Evolutionary conservation across 192 early-diverging fungal species (phyloP).

Genomic region (Mycoemilia scoparia): DNA sequence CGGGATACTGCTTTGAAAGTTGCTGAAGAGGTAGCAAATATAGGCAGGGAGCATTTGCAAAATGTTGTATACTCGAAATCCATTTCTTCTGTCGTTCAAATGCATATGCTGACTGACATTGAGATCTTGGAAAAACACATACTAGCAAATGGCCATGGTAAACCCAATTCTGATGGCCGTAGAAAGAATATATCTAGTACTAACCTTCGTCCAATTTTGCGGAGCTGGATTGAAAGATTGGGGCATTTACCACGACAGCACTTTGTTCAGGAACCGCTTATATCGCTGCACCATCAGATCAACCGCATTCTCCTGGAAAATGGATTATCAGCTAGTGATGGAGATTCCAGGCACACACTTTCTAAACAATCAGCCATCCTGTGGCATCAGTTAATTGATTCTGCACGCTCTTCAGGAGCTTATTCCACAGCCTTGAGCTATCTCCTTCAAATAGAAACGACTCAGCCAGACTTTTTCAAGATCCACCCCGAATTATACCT

Average conservation of each 20-base stretch:
- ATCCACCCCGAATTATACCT: too few relatives aligned
- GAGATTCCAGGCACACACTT: conserved; percentile 3
- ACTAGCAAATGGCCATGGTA: neutral
- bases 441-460: conserved; percentile 16
- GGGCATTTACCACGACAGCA: conserved; percentile 13
- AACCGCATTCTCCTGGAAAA: conserved; percentile 10
- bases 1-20: too few relatives aligned
- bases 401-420: conserved; percentile 17
- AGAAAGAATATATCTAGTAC: neutral
- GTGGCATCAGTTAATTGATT: conserved; percentile 19
- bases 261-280: conserved; percentile 20
- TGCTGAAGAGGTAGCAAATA: too few relatives aligned
- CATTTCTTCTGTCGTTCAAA: conserved; percentile 4
- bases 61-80: too few relatives aligned
- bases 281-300: conserved; percentile 20
- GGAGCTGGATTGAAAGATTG: conserved; percentile 15
- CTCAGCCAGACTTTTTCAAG: conserved; percentile 3
- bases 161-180: neutral
- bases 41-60: too few relatives aligned
- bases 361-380: conserved; percentile 11
- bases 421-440: conserved; percentile 22
- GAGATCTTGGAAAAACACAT: conserved; percentile 8
- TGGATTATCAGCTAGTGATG: neutral
- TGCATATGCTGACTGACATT: conserved; percentile 28
- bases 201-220: conserved; percentile 2